phyloP scores from a whole-genome alignment of 148 eudicot genomes.

The Fallopia convolvulus region DNA sequence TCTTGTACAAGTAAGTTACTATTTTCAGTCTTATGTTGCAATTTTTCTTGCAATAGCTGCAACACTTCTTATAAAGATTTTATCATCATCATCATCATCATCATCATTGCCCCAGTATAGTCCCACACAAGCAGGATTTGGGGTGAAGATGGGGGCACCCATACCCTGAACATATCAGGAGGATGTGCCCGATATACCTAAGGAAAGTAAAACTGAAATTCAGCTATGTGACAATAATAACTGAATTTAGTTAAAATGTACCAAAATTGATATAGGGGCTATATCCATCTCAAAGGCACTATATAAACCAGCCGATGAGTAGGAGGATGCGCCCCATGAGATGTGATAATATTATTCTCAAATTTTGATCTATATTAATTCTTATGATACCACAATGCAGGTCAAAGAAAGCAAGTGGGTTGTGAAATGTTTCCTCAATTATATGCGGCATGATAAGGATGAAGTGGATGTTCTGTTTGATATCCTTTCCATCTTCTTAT shows the following conservation, averaged over 20 bases:
- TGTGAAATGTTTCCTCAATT: slow-evolving; percentile 94
- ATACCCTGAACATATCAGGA: too few species aligned
- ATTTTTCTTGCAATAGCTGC: not conserved
- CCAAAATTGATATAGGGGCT: too few species aligned
- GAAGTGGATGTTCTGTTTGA: slow-evolving; percentile 95
- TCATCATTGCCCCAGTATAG: too few species aligned
- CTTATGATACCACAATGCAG: slow-evolving; percentile 34
- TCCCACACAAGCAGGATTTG: too few species aligned
- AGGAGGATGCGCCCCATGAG: not conserved
- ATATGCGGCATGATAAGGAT: slow-evolving; percentile 83
- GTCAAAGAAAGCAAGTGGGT: slow-evolving; percentile 99
- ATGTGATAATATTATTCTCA: not conserved
- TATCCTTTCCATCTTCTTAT: slow-evolving; percentile 80
- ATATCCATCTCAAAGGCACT: too few species aligned
- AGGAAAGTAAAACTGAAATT: too few species aligned
- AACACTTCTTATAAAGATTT: not conserved
- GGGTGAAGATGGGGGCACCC: too few species aligned
- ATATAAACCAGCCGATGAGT: too few species aligned
- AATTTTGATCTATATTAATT: not conserved
- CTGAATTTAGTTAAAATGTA: too few species aligned
- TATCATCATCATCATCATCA: too few species aligned
- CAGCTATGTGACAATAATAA: too few species aligned
- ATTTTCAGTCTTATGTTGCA: not conserved
- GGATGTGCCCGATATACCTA: too few species aligned
- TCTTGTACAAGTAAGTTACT: slow-evolving; percentile 59